These are phyloP conservation scores for Pilaira anomala DNA, from an alignment of 192 early-diverging fungal species.

Conservation along the genomic window DNA sequence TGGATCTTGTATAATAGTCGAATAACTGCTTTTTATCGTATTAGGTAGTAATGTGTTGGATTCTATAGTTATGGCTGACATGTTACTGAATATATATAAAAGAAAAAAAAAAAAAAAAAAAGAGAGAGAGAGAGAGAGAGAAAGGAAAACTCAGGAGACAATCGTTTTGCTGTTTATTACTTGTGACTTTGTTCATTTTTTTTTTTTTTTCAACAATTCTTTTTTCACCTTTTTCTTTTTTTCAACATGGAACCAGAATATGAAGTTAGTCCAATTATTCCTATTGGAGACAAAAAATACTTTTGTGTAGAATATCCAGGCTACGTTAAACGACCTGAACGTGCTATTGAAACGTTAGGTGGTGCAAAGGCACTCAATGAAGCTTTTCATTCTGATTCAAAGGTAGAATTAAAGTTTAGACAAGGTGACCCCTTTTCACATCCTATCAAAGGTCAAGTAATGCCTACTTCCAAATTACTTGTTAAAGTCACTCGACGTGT, in stretches of 20 bases:
- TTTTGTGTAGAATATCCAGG: conserved; percentile 60
- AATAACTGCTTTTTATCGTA: neutral
- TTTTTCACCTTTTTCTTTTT: neutral
- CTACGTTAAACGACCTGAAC: conserved; percentile 39
- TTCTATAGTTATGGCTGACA: neutral
- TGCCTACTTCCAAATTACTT: conserved; percentile 53
- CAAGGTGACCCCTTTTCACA: conserved; percentile 61
- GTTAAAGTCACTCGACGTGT: conserved; percentile 56
- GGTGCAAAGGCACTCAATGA: conserved; percentile 44
- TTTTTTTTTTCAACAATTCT: conserved; percentile 8
- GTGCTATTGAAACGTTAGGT: conserved; percentile 46
- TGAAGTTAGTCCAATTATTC: conserved; percentile 8
- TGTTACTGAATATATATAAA: neutral
- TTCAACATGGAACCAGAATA: neutral
- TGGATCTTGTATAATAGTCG: neutral
- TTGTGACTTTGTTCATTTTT: neutral
- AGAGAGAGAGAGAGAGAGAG: neutral
- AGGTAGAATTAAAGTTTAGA: conserved; percentile 54
- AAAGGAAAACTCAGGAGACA: neutral
- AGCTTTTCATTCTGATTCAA: conserved; percentile 39
- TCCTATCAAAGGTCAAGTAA: conserved; percentile 58
- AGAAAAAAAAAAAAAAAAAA: neutral
- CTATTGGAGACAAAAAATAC: conserved; percentile 32
- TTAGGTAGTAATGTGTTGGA: neutral
- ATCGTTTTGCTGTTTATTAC: too few relatives aligned